phyloP scores from a whole-genome alignment of 1,284 basidiomycete genomes.

The Cutaneotrichosporon cutaneum region DNA sequence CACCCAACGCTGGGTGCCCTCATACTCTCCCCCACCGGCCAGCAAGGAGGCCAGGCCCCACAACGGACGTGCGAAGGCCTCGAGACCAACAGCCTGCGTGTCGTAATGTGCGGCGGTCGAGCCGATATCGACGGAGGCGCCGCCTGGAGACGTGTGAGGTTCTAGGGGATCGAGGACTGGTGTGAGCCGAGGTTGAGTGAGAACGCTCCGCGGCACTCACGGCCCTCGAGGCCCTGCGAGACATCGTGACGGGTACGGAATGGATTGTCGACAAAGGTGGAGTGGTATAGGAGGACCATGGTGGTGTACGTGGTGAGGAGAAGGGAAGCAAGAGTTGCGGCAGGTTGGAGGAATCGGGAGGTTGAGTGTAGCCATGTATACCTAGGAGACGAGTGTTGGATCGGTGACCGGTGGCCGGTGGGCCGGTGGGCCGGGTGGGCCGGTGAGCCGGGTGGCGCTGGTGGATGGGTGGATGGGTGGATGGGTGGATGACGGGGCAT shows the following conservation, averaged over 20 bases:
- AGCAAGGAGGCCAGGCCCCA: slow-evolving; percentile 71
- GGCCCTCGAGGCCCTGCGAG: slow-evolving; percentile 58
- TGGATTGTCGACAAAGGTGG: slow-evolving; percentile 56
- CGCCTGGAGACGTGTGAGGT: slow-evolving; percentile 67
- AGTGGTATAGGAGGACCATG: slow-evolving; percentile 34
- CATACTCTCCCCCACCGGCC: slow-evolving; percentile 59
- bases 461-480: too few species aligned
- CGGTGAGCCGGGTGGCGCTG: too few species aligned
- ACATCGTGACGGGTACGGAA: slow-evolving; percentile 63
- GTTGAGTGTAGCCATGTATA: too few species aligned
- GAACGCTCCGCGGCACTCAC: slow-evolving; percentile 35
- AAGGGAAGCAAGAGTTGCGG: neutral
- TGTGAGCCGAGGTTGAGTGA: neutral
- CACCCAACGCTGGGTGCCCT: slow-evolving; percentile 64
- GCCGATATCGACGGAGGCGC: slow-evolving; percentile 67
- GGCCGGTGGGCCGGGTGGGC: too few species aligned
- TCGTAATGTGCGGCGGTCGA: slow-evolving; percentile 74
- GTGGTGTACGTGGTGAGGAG: neutral
- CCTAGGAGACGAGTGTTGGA: too few species aligned
- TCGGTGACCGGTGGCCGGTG: too few species aligned
- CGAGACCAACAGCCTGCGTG: slow-evolving; percentile 68
- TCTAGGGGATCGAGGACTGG: slow-evolving; percentile 65
- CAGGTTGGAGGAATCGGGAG: too few species aligned
- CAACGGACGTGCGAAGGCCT: slow-evolving; percentile 71
- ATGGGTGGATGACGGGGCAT: too few species aligned